Evolutionary conservation across 2,329 filamentous ascomycete genomes (phyloP), one percentile per base, ranked within the genome.

Genomic region (Trichoderma koningiopsis): DNA sequence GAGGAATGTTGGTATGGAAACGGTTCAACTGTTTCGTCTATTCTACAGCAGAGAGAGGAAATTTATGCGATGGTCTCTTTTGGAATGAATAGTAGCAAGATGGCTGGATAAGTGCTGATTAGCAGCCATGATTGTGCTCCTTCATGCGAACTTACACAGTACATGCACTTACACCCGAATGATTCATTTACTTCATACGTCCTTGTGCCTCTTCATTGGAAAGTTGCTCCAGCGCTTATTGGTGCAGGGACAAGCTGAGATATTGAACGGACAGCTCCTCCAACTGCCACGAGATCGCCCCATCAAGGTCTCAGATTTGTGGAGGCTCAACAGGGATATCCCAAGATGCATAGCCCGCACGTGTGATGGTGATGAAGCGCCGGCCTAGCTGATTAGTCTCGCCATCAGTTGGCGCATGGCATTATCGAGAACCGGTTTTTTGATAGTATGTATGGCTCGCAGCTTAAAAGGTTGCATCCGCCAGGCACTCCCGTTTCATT

Each of bases 241-340:
- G 47, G 47, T 24, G 47, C 47, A 24, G 4, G 13, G 47, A 24
- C 47, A 22, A 37, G 52, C 47, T 13, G 29, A 49, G 14, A 24
- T n/a, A 35, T 16, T 55, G 60, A 53, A 56, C 27, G 6, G 7
- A 43, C 37, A 43, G 37, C 14, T 43, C n/a, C 53, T 33, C 16
- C 8, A 43, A 62, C 29, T 35, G 27, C 62, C 53, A 66, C 14
- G 19, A 49, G 62, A 66, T 58, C 27, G 37, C 35, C 53, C 62
- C 62, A 57, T 58, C 37, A 57, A 47, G 53, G 62, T 66, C 62
- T 66, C 62, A 66, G 35, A 37, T 47, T n/a, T 47, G 53, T 66
- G 53, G 62, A 49, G 52, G 52, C n/a, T 52, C 27, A 16, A 16
- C 64, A 59, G 64, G 64, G 61, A 27, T n/a, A 6, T 2, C 35